These are phyloP conservation scores for Wickerhamiella qilinensis DNA, from an alignment of 805 yeast genomes.

Conservation along the genomic window DNA sequence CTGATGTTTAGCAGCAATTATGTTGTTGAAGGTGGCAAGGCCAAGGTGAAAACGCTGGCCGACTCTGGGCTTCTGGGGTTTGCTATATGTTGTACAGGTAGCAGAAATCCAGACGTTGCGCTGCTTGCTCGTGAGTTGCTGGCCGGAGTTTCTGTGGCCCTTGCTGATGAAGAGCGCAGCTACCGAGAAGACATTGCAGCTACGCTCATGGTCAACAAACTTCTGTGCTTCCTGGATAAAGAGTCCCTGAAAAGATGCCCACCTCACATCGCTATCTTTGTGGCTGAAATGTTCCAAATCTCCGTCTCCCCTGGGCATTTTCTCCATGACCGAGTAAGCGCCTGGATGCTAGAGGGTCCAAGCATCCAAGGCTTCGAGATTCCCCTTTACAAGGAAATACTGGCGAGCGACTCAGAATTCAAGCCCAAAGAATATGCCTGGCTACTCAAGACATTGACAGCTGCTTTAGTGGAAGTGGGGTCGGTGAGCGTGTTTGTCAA, in stretches of 20 bases:
- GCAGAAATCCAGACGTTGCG: slow-evolving; percentile 20
- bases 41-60: slow-evolving; percentile 40
- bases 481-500: slow-evolving; percentile 41
- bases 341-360: slow-evolving; percentile 49
- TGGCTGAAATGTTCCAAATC: slow-evolving; percentile 41
- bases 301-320: slow-evolving; percentile 55
- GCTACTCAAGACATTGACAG: slow-evolving; percentile 37
- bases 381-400: slow-evolving; percentile 24
- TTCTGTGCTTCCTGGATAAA: slow-evolving; percentile 3
- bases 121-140: slow-evolving; percentile 29
- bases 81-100: slow-evolving; percentile 22
- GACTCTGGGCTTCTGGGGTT: slow-evolving; percentile 41
- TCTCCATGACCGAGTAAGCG: slow-evolving; percentile 52
- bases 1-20: slow-evolving; percentile 20
- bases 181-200: slow-evolving; percentile 13
- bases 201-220: slow-evolving; percentile 11
- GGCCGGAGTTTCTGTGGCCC: slow-evolving; percentile 24
- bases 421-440: slow-evolving; percentile 45
- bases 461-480: slow-evolving; percentile 29
- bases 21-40: slow-evolving; percentile 18
- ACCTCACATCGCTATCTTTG: slow-evolving; percentile 36
- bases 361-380: slow-evolving; percentile 26
- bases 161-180: slow-evolving; percentile 15
- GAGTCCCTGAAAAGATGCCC: slow-evolving; percentile 16
- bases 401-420: slow-evolving; percentile 17